Percentiles rank a stretch among this genome's conserved stretches.
These are phyloP conservation scores for Ganoderma meredithae DNA, from an alignment of 1,284 basidiomycete species.

Conservation along the genomic window DNA sequence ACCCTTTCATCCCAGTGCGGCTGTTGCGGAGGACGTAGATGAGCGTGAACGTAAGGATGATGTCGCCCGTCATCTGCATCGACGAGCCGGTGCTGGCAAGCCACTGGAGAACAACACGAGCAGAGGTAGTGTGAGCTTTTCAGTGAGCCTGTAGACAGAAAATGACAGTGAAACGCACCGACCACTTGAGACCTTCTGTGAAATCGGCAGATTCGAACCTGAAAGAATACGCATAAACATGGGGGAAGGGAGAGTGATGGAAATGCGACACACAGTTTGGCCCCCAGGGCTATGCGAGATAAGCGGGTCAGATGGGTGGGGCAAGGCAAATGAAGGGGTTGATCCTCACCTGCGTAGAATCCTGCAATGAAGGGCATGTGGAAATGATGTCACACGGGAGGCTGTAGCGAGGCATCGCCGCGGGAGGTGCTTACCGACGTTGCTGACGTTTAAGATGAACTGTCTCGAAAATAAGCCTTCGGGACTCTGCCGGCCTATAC, in stretches of 20 bases:
- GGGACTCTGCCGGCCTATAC: too few species aligned
- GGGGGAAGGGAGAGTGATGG: background rate
- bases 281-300: constrained; percentile 5
- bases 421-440: too few species aligned
- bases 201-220: constrained; percentile 10
- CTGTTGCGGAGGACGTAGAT: constrained; percentile 17
- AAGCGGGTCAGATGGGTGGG: background rate
- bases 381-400: too few species aligned
- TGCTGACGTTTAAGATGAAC: too few species aligned
- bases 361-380: background rate
- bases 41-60: constrained; percentile 14
- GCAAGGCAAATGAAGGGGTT: background rate
- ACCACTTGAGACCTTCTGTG: constrained; percentile 10
- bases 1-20: constrained; percentile 16
- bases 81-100: constrained; percentile 16
- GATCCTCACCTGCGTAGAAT: constrained; percentile 16
- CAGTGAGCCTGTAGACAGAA: background rate
- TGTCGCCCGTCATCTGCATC: constrained; percentile 17
- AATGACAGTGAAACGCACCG: constrained; percentile 3
- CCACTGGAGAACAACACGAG: constrained; percentile 2
- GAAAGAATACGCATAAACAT: background rate
- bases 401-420: too few species aligned
- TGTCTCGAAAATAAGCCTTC: too few species aligned
- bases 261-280: constrained; percentile 10
- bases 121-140: background rate